Base-by-base conservation (phyloP, 2,329 filamentous ascomycete species). In the Tolypocladium tropicale region DNA sequence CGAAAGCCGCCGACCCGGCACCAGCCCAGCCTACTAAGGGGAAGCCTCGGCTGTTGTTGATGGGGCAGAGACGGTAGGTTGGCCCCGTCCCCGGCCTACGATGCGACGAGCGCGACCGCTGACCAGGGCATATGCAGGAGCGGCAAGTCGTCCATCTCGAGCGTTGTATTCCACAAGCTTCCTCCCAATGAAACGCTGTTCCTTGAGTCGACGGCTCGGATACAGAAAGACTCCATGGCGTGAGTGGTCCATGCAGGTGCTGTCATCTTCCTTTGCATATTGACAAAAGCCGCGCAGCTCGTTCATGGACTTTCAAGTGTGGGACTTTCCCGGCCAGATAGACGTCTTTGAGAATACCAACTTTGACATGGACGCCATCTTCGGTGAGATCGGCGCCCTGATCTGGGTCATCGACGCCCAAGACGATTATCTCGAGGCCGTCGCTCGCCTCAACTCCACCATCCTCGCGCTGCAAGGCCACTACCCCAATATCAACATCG, bases 351-450 rank as follows among this genome's bases (percentile, higher is more conserved):
- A 95, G 58, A 90, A 94, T 66, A 86, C 90, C 4, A 87, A 84
- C 52, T 95, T 95, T 66, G 92, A 97, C 69, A 87, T 94, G 60
- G 90, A 95, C 64, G 86, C 89, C 66, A 93, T 97, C 65, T 99
- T 99, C 71, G 89, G 90, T 62, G 91, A 93, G 67, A 90, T 95
- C 18, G 94, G 94, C 23, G 92, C 94, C 16, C 78, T 99, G 16
- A 95, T 99, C 60, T 99, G 94, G 93, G 93, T 99, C 58, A 95
- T 99, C 57, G 94, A 99, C 68, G 93, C 94, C 0, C 94, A 99
- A 72, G 94, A 99, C 68, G 94, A 99, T 70, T 99, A 97, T 68
- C 83, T 96, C 55, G 91, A 96, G 70, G 89, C 92, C 21, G 89
- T 99, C 52, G 83, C 84, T 55, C 86, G 90, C 10, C 82, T 99